Evolutionary conservation across 208 protist species (phyloP), one percentile per base, ranked within the genome.

Genomic region (Dictyostelium gargantuum): DNA sequence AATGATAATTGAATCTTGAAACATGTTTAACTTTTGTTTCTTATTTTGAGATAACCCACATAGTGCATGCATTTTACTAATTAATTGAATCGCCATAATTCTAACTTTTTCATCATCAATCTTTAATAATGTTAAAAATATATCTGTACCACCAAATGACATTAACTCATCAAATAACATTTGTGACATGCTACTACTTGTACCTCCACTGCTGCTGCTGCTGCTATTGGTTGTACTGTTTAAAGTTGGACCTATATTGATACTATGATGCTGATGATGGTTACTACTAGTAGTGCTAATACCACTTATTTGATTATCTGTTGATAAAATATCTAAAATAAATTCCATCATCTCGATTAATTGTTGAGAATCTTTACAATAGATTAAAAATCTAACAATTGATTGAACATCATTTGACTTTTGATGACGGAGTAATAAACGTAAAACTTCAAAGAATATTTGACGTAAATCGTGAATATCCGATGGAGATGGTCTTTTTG

Each of bases 301-400:
- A 61, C 0, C 11, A 61, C 13, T 61, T 29, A 61, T 61, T 8
- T 0, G 10, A 61, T 61, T 26, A 23, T 23, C 35, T 26, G 72
- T 61, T 32, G 54, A 38, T 13, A 92, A 38, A 6, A 82, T 11
- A 46, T 81, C 77, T 10, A 85, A 80, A 2, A 92, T 10, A 38
- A 92, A 85, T 52, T 81, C 46, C n/a, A 92, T 48, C 74, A 73
- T 77, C 75, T 92, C 85, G 29, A 75, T 66, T 4, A 73, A 44
- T n/a, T 75, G 61, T 44, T 29, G n/a, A 19, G 8, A 40, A 40
- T 92, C 85, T 23, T 35, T 35, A 29, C 73, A 89, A 35, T 68
- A 75, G 15, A 76, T 32, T 8, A 58, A 32, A 79, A 74, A 84
- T 23, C 46, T 38, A 40, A 68, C 11, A 3, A 94, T 29, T 6